phyloP scores from a whole-genome alignment of 177 flowering plant species.

The Vitis hybrid region DNA sequence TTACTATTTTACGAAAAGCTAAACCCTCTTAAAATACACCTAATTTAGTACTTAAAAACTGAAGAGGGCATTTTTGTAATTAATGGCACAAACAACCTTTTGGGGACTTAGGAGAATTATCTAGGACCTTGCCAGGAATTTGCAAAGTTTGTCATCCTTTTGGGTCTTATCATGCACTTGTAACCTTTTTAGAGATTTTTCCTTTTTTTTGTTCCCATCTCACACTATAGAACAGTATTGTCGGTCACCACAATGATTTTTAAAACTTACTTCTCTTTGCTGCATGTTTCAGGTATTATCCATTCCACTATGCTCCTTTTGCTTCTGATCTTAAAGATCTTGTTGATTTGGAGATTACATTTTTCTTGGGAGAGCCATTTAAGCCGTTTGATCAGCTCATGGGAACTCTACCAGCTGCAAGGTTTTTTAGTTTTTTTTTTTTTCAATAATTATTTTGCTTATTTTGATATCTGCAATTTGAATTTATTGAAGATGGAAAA shows the following conservation, averaged over 20 bases:
- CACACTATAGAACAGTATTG: not conserved
- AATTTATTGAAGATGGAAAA: not conserved
- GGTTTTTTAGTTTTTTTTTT: constrained; percentile 36
- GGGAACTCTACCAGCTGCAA: constrained; percentile 96
- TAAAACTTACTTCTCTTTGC: constrained; percentile 3
- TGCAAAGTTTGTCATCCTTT: no score
- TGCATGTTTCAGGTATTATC: constrained; percentile 79
- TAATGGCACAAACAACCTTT: no score
- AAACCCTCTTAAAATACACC: no score
- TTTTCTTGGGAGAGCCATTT: constrained; percentile 91
- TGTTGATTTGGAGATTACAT: constrained; percentile 79
- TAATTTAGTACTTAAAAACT: no score
- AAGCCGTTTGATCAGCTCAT: constrained; percentile 97
- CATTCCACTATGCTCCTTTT: constrained; percentile 98
- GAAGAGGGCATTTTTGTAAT: no score
- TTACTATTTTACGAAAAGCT: no score
- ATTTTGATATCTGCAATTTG: not conserved
- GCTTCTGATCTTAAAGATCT: constrained; percentile 96
- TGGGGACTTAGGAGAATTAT: no score
- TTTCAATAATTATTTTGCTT: not conserved
- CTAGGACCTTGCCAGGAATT: no score
- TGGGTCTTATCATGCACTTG: no score
- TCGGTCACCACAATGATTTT: not conserved
- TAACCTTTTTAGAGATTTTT: no score
- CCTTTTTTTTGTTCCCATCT: not conserved